Evolutionary conservation across 192 early-diverging fungal genomes (phyloP), one percentile per base, ranked within the genome.

Genomic region (Chytriomyces confervae): DNA sequence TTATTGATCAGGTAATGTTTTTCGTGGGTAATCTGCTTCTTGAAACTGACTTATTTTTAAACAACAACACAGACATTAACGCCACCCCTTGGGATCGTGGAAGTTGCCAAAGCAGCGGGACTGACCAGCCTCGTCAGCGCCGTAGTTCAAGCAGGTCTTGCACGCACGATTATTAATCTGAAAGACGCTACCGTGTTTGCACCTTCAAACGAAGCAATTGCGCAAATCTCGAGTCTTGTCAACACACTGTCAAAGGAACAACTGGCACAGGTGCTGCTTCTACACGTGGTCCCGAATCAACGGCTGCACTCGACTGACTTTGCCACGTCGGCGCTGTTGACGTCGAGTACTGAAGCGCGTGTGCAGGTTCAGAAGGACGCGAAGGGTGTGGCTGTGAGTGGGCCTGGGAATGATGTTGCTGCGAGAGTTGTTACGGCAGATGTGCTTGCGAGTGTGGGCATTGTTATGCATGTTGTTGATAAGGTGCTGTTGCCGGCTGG

Each of bases 391-490:
- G 20, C 64, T n/a, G 69, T 86, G 62, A 53, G 53, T 70, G 84
- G 82, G 13, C 61, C 74, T 23, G 87, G 83, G 23, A 81, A 86
- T 71, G 74, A 43, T 7, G 29, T 50, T 11, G 51, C 80, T 36
- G 87, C 84, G 27, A 85, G 23, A 23, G 82, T 88, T 53, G 60
- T 68, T 62, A 67, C 66, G 20, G 78, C 85, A 20, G 84, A 88
- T 69, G 77, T 86, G 29, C 63, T 86, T n/a, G 53, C 79, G 63
- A 49, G 63, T 45, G 61, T 66, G 8, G 83, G 68, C 7, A 80
- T 84, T 69, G 77, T 86, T 61, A 67, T 86, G 23, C 87, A 88
- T 78, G 76, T 88, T 27, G 81, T 88, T 50, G 87, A 88, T 77
- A 78, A 69, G 7, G 86, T 88, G 24, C 51, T 88, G 47, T 49